Base-by-base conservation (phyloP, 2,329 filamentous ascomycete species). In the Camptophora hylomeconis region DNA sequence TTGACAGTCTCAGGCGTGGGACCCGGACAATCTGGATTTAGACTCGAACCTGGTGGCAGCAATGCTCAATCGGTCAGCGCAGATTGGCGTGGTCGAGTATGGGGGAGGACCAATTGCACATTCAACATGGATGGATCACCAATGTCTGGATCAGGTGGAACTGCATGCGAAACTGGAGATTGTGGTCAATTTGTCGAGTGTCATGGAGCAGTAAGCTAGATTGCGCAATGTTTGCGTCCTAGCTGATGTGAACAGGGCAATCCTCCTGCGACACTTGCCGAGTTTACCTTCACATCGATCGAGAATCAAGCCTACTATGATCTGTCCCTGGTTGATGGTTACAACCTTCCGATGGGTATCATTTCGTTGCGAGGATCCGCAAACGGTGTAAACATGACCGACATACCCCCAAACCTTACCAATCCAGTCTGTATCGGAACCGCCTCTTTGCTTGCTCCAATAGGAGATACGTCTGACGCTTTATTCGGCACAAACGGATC, bases 51-150 rank as follows among this genome's bases (percentile, higher is more conserved):
- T 24, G 57, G 65, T 18, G 72, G 65, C 30, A 68, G 54, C 36
- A 65, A 67, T 22, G 58, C 84, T 36, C 41, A 45, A 29, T 72
- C 65, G 30, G 79, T 89, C 14, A 69, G 73, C 7, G 60, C 67
- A 27, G 71, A 82, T 41, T 92, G 81, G 82, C 75, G 80, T 48
- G 82, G 82, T 7, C 70, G 82, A 30, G 62, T 89, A 16, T 89
- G 81, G 82, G 82, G 75, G 8, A 65, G 82, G 30, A 87, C 81
- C 11, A 89, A 89, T 48, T 92, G 82, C 56, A 80, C 69, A 20
- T 82, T 84, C 51, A 72, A 75, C 42, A 61, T 61, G 10, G 65
- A 72, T 26, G 77, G 75, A 2, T 72, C 64, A 28, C 55, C 65
- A 12, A 53, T 54, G 13, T 58, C 56, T 17, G 51, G 57, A 41